Conservation (phyloP, 768 basidiomycete species). For the Pleurotus ostreatus region DNA sequence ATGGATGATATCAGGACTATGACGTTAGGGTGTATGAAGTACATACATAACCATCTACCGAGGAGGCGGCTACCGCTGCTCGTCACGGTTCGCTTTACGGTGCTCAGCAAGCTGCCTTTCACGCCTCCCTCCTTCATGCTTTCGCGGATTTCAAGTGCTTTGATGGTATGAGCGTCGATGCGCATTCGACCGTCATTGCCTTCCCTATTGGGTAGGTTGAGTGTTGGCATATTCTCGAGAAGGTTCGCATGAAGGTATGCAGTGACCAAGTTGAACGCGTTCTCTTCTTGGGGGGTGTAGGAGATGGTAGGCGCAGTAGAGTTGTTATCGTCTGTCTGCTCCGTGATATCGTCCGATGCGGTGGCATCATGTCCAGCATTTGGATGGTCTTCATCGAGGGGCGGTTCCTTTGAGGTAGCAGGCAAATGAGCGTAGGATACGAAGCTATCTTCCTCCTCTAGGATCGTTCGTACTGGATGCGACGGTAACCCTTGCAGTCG, state of each 20-base stretch:
- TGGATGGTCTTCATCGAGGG: not conserved
- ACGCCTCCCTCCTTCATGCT: slow-evolving; percentile 66
- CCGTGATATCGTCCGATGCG: not conserved
- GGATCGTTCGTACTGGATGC: slow-evolving; percentile 43
- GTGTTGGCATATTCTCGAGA: slow-evolving; percentile 72
- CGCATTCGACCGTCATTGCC: slow-evolving; percentile 63
- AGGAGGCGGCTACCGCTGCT: slow-evolving; percentile 74
- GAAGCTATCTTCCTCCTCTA: slow-evolving; percentile 53
- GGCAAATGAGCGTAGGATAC: slow-evolving; percentile 38
- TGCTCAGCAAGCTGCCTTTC: slow-evolving; percentile 71
- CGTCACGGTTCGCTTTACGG: slow-evolving; percentile 74
- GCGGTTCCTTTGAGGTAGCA: not conserved
- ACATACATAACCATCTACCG: slow-evolving; percentile 72
- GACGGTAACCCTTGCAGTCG: slow-evolving; percentile 28
- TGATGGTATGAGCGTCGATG: slow-evolving; percentile 85
- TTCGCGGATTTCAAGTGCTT: slow-evolving; percentile 83
- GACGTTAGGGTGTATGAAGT: slow-evolving; percentile 32
- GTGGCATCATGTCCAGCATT: not conserved
- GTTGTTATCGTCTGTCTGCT: not conserved
- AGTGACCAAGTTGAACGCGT: slow-evolving; percentile 61
- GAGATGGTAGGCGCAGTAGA: slow-evolving; percentile 6
- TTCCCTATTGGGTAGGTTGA: slow-evolving; percentile 58
- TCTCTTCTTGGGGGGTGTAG: slow-evolving; percentile 39
- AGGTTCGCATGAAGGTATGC: slow-evolving; percentile 63
- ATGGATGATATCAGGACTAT: slow-evolving; percentile 2